phyloP scores from a whole-genome alignment of 2,329 filamentous ascomycete species.

The Fusarium brevicatenulatum region DNA sequence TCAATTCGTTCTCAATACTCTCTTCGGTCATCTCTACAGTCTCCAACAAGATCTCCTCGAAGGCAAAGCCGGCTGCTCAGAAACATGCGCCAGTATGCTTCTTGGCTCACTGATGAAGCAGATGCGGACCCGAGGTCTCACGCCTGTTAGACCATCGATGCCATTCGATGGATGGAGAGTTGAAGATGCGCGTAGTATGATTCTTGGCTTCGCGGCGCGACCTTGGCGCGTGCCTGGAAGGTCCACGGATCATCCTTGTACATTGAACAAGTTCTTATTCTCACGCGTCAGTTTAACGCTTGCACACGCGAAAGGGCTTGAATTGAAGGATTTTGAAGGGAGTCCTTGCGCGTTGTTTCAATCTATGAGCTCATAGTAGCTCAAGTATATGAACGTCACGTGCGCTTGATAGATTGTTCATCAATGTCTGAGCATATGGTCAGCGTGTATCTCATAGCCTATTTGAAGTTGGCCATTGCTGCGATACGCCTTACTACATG shows the following conservation, averaged over 20 bases:
- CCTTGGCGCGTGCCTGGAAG: conserved; percentile 26
- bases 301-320: neutral
- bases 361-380: neutral
- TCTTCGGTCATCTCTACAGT: conserved; percentile 14
- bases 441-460: too few relatives aligned
- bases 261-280: neutral
- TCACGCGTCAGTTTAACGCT: conserved; percentile 9
- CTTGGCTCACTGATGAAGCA: conserved; percentile 18
- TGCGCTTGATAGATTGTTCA: neutral
- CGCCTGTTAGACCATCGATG: neutral
- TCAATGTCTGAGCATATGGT: rapidly evolving
- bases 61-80: conserved; percentile 15
- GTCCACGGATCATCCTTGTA: conserved; percentile 19
- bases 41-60: conserved; percentile 20
- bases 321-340: conserved; percentile 4
- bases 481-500: rapidly evolving
- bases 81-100: conserved; percentile 22
- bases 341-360: neutral
- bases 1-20: conserved; percentile 10
- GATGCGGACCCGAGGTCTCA: neutral
- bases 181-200: conserved; percentile 13
- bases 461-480: rapidly evolving
- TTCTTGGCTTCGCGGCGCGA: conserved; percentile 1
- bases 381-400: rapidly evolving
- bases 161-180: conserved; percentile 26